Evolutionary conservation across 2,329 filamentous ascomycete species (phyloP).

Genomic region (Talaromyces atroroseus): DNA sequence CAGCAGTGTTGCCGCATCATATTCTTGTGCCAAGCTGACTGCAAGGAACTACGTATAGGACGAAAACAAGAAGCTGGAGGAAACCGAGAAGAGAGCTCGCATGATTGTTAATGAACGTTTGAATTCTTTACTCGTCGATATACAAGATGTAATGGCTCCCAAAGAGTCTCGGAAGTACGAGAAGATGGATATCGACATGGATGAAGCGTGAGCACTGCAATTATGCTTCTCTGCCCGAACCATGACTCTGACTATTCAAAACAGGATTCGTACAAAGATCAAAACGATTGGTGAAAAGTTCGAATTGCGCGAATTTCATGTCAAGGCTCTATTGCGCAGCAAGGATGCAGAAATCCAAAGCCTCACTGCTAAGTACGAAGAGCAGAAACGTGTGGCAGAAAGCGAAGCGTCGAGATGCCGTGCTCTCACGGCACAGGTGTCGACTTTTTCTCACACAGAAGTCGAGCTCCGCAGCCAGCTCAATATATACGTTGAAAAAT

Average conservation of each 20-base stretch:
- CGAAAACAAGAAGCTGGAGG: conserved; percentile 88
- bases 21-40: conserved; percentile 15
- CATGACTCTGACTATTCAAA: conserved; percentile 10
- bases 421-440: conserved; percentile 83
- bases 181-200: conserved; percentile 77
- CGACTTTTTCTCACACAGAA: conserved; percentile 94
- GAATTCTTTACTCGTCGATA: conserved; percentile 70
- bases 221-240: conserved; percentile 4
- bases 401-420: conserved; percentile 72
- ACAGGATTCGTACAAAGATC: conserved; percentile 62
- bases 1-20: background rate
- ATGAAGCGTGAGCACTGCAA: conserved; percentile 66
- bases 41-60: conserved; percentile 48
- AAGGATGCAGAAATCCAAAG: conserved; percentile 96
- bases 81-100: conserved; percentile 76
- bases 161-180: conserved; percentile 77
- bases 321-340: conserved; percentile 82
- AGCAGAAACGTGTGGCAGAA: conserved; percentile 83
- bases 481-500: conserved; percentile 98
- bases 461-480: conserved; percentile 88
- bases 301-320: conserved; percentile 89
- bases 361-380: conserved; percentile 80
- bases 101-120: conserved; percentile 80
- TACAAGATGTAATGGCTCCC: conserved; percentile 82
- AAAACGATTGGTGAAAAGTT: conserved; percentile 97